phyloP scores from a whole-genome alignment of 176 grass and related monocot species.

The Aegilops speltoides region DNA sequence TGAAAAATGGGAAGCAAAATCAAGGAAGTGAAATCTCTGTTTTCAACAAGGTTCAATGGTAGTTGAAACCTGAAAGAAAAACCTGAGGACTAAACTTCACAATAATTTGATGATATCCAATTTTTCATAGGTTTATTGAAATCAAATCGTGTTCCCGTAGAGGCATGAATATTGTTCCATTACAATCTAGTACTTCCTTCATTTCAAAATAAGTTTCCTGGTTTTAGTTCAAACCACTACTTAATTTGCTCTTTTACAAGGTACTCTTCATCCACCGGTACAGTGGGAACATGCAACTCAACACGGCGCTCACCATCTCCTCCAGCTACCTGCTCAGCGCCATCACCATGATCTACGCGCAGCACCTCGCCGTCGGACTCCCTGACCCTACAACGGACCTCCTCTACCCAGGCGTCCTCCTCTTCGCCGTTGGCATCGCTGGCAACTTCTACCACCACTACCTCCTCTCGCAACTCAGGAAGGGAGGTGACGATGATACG shows the following conservation, averaged over 20 bases:
- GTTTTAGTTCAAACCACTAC: background rate
- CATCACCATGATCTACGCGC: slow-evolving; percentile 48
- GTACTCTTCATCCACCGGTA: slow-evolving; percentile 68
- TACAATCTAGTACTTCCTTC: background rate
- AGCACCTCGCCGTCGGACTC: slow-evolving; percentile 41
- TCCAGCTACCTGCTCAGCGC: slow-evolving; percentile 51
- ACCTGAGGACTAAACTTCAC: background rate
- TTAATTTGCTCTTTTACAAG: background rate
- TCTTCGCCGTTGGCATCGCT: slow-evolving; percentile 49
- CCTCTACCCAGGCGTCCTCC: slow-evolving; percentile 32
- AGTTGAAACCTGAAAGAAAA: background rate
- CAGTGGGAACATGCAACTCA: slow-evolving; percentile 47
- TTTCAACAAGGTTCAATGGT: background rate
- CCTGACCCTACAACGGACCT: slow-evolving; percentile 48
- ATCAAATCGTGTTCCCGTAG: background rate
- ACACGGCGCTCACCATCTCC: slow-evolving; percentile 35
- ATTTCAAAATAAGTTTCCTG: too few species aligned
- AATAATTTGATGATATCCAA: background rate
- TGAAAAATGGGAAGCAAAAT: background rate
- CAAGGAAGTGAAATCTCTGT: background rate
- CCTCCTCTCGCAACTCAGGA: slow-evolving; percentile 55
- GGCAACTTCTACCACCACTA: slow-evolving; percentile 83
- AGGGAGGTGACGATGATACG: slow-evolving; percentile 9
- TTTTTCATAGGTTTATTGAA: background rate
- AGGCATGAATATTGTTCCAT: background rate